Evolutionary conservation across 2,329 filamentous ascomycete species (phyloP).

Genomic region (Leptographium procerum): DNA sequence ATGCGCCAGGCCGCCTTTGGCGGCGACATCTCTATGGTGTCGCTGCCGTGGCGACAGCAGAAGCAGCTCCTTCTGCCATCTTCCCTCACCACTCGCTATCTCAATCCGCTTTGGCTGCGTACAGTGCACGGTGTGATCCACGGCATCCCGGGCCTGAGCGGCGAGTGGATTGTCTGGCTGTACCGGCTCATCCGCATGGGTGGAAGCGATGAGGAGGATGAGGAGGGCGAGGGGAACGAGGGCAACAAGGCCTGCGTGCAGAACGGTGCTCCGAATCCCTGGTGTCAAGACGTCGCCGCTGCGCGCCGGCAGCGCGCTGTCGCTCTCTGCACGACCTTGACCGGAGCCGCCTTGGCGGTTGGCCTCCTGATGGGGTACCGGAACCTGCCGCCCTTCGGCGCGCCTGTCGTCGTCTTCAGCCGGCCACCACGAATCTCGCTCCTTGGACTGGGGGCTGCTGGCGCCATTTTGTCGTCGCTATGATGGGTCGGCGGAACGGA

Average conservation of each 20-base stretch:
- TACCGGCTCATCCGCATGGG: slow-evolving; percentile 13
- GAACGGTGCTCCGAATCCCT: background rate
- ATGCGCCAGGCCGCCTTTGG: slow-evolving; percentile 8
- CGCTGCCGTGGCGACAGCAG: background rate
- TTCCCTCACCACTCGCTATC: too few relatives aligned
- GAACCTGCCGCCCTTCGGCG: slow-evolving; percentile 32
- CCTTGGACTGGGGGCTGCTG: background rate
- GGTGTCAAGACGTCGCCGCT: background rate
- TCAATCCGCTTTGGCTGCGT: slow-evolving; percentile 11
- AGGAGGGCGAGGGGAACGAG: too few relatives aligned
- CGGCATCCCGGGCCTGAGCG: slow-evolving; percentile 19
- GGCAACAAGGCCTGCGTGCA: background rate
- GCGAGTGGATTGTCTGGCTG: slow-evolving; percentile 22
- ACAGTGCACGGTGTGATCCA: slow-evolving; percentile 22
- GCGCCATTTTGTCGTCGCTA: background rate
- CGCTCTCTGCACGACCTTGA: slow-evolving; percentile 21
- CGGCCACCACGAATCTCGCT: slow-evolving; percentile 15
- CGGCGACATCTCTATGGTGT: background rate
- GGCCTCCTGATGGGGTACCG: slow-evolving; percentile 27
- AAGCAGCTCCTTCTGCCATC: too few relatives aligned
- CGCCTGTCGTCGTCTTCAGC: slow-evolving; percentile 31
- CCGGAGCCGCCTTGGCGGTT: slow-evolving; percentile 25
- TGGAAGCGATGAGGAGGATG: slow-evolving; percentile 4
- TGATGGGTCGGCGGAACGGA: background rate
- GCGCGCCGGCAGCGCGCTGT: slow-evolving; percentile 18